Percentiles rank a stretch among this genome's conserved stretches.
phyloP scores from a whole-genome alignment of 1,284 basidiomycete genomes.

The Microbotryum scabiosae region DNA sequence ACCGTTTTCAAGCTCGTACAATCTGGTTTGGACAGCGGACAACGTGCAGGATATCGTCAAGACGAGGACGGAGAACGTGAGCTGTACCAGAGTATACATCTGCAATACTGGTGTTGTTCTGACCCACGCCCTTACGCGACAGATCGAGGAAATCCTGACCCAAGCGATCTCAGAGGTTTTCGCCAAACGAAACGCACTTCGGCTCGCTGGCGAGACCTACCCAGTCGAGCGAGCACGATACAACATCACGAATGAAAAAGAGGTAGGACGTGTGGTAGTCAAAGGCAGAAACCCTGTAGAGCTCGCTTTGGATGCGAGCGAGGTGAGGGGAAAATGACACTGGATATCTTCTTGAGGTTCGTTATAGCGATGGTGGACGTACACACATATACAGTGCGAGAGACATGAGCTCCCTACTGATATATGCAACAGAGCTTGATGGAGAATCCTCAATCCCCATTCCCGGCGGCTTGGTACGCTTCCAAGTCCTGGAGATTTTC shows the following conservation, averaged over 20 bases:
- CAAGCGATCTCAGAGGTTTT: constrained; percentile 22
- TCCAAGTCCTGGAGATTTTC: not conserved
- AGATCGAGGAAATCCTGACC: constrained; percentile 16
- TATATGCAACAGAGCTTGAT: too few relatives aligned
- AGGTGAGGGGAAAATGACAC: too few relatives aligned
- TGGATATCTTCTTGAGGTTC: too few relatives aligned
- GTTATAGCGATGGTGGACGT: too few relatives aligned
- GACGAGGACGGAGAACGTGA: constrained; percentile 15
- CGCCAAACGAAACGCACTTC: constrained; percentile 13
- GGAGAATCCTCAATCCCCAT: not conserved
- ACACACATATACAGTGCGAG: too few relatives aligned
- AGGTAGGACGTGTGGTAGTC: too few relatives aligned
- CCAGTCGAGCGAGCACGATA: not conserved
- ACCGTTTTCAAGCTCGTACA: constrained; percentile 24
- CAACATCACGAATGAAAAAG: not conserved
- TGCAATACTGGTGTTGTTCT: not conserved
- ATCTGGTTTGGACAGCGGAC: constrained; percentile 24
- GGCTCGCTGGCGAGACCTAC: constrained; percentile 1
- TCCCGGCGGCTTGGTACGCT: not conserved
- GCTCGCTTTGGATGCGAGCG: too few relatives aligned
- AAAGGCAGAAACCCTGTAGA: too few relatives aligned
- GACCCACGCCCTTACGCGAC: not conserved
- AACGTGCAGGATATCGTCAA: constrained; percentile 23
- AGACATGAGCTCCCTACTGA: too few relatives aligned
- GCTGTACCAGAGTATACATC: not conserved